Percentiles rank a stretch among this genome's conserved stretches.
These are phyloP conservation scores for Chlorophyllum brunneum DNA, from an alignment of 768 basidiomycete genomes.

Conservation along the genomic window DNA sequence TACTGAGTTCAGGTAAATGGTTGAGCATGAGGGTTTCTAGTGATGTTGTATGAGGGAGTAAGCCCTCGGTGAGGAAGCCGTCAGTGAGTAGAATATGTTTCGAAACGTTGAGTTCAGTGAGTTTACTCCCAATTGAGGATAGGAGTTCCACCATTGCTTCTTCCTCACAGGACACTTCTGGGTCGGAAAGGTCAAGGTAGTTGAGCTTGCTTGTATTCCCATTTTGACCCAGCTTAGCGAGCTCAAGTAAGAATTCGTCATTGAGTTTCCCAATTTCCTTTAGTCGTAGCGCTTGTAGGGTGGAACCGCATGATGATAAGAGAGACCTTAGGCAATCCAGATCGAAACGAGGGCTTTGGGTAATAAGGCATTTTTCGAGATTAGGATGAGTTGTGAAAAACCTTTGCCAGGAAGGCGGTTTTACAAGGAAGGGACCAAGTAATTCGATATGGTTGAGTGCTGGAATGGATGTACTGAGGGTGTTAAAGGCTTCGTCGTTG, in stretches of 20 bases:
- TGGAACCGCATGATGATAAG: constrained; percentile 40
- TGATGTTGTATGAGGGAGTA: constrained; percentile 42
- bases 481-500: constrained; percentile 51
- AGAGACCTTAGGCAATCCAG: constrained; percentile 59
- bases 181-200: constrained; percentile 68
- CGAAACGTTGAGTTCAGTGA: constrained; percentile 69
- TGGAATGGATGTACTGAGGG: constrained; percentile 62
- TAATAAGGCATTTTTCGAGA: constrained; percentile 74
- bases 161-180: constrained; percentile 51
- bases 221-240: constrained; percentile 43
- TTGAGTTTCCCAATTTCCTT: constrained; percentile 71
- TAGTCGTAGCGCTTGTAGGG: constrained; percentile 68
- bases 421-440: constrained; percentile 85
- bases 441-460: constrained; percentile 72
- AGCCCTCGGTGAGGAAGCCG: constrained; percentile 52
- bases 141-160: constrained; percentile 56
- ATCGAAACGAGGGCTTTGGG: constrained; percentile 85
- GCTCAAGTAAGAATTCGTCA: constrained; percentile 56
- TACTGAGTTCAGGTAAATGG: constrained; percentile 58
- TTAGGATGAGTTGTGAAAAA: constrained; percentile 66
- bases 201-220: constrained; percentile 19
- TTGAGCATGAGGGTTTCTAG: constrained; percentile 55
- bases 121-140: constrained; percentile 42
- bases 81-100: constrained; percentile 64
- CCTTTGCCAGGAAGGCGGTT: constrained; percentile 62